Evolutionary conservation across 768 basidiomycete genomes (phyloP).

Genomic region (Psilocybe cubensis): DNA sequence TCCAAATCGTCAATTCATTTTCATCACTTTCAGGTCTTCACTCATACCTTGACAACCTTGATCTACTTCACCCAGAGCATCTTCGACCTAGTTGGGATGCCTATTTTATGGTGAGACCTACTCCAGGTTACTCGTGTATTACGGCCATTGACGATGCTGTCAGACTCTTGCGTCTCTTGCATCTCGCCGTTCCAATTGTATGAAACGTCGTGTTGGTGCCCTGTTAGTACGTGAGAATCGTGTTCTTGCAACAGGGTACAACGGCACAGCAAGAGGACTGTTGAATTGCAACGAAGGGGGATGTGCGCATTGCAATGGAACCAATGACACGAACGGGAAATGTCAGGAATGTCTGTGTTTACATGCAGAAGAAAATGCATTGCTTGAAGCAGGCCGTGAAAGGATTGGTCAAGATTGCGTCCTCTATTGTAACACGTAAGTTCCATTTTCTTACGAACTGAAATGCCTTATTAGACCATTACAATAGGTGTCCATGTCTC

Average conservation of each 20-base stretch:
- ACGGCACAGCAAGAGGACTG: constrained; percentile 92
- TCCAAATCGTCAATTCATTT: constrained; percentile 72
- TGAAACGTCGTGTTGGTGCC: constrained; percentile 96
- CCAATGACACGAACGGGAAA: constrained; percentile 40
- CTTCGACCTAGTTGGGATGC: constrained; percentile 92
- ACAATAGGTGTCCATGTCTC: constrained; percentile 91
- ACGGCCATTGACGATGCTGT: neutral
- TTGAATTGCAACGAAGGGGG: constrained; percentile 93
- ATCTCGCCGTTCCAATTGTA: constrained; percentile 90
- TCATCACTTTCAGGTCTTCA: constrained; percentile 54
- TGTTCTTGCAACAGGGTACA: constrained; percentile 89
- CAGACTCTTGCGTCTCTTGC: constrained; percentile 91
- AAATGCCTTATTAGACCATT: neutral
- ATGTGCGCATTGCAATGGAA: constrained; percentile 78
- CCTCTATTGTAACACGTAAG: constrained; percentile 98
- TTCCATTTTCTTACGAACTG: neutral
- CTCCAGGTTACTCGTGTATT: neutral
- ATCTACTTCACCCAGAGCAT: constrained; percentile 74
- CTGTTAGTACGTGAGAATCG: constrained; percentile 86
- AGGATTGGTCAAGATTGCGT: constrained; percentile 81
- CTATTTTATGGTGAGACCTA: constrained; percentile 86
- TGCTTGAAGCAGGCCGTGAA: constrained; percentile 92
- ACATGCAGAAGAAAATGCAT: constrained; percentile 97
- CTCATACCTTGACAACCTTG: constrained; percentile 64
- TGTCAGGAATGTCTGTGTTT: constrained; percentile 88